Evolutionary conservation across 345 rosid species (phyloP), one percentile per base, ranked within the genome.

Genomic region (Populus davidiana): DNA sequence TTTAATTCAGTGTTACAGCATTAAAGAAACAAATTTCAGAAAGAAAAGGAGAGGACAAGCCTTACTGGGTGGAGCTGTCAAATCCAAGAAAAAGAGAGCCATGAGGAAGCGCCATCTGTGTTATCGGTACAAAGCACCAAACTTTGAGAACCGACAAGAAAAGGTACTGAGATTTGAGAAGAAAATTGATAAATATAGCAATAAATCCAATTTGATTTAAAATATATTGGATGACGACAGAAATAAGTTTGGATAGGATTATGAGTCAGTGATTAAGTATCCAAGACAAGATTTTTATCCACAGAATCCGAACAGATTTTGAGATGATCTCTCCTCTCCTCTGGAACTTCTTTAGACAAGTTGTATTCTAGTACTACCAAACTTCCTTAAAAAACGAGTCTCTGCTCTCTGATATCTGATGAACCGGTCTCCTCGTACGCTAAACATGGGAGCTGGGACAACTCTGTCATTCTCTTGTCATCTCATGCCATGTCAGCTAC

Each of bases 41-140:
- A 20, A 41, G 49, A 36, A 69, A 20, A 64, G 18, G 27, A 33
- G 59, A 29, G 50, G 59, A 23, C 50, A 33, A 38, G 76, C 84
- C 86, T 81, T 88, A 93, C 98, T 93, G 99, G 6, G 98, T 93
- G 41, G 99, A 96, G 81, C 93, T 86, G 67, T 96, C 99, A 79
- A 96, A 79, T 29, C 99, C 99, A 25, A 96, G 93, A 84, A 93
- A 96, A 64, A 93, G 86, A 61, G 96, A 86, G 78, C 83, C 98
- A 1, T 71, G 73, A 69, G 96, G 98, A 81, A 91, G 92, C 80
- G 89, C 80, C 4, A 71, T 69, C 79, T 86, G 86, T 62, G 75
- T 90, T 94, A 93, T 90, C 21, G 7, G 8, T 21, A 6, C 14
- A 5, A 5, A 17, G 35, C 20, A 62, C 29, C 67, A 65, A 65